Percentiles rank a stretch among this genome's conserved stretches.
Evolutionary conservation across 2,329 filamentous ascomycete species (phyloP).

Genomic region (Ambrosiella cleistominuta): DNA sequence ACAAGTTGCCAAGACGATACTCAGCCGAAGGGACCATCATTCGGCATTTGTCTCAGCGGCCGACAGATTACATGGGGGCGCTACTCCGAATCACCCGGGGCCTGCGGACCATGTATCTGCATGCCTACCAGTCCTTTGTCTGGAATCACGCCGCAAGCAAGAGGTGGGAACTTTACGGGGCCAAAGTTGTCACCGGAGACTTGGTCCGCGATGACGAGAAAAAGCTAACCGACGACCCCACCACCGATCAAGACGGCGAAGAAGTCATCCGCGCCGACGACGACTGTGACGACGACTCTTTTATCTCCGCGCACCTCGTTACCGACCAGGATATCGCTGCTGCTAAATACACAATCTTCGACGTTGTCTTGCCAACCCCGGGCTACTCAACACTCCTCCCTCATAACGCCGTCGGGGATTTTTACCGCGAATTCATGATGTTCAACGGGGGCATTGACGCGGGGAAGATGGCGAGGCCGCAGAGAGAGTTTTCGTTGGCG

Average conservation of each 20-base stretch:
- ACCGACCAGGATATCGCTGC: constrained; percentile 60
- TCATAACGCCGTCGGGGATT: constrained; percentile 61
- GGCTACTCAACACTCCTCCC: constrained; percentile 85
- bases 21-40: constrained; percentile 65
- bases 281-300: constrained; percentile 24
- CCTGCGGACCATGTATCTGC: constrained; percentile 82
- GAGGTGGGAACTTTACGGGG: constrained; percentile 60
- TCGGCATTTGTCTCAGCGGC: constrained; percentile 47
- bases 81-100: constrained; percentile 64
- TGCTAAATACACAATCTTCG: constrained; percentile 64
- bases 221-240: constrained; percentile 21
- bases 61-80: constrained; percentile 63
- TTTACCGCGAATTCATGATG: constrained; percentile 78
- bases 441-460: constrained; percentile 67
- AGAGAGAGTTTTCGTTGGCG: constrained; percentile 74
- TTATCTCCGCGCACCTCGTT: constrained; percentile 48
- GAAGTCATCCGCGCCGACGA: constrained; percentile 42
- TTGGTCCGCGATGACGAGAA: constrained; percentile 43
- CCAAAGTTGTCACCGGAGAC: constrained; percentile 65
- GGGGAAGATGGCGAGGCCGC: constrained; percentile 66
- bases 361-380: constrained; percentile 80
- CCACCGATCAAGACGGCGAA: constrained; percentile 29
- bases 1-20: constrained; percentile 62
- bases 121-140: constrained; percentile 86
- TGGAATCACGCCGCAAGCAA: constrained; percentile 79